Evolutionary conservation across 345 rosid species (phyloP), one percentile per base, ranked within the genome.

Genomic region (Theobroma cacao): DNA sequence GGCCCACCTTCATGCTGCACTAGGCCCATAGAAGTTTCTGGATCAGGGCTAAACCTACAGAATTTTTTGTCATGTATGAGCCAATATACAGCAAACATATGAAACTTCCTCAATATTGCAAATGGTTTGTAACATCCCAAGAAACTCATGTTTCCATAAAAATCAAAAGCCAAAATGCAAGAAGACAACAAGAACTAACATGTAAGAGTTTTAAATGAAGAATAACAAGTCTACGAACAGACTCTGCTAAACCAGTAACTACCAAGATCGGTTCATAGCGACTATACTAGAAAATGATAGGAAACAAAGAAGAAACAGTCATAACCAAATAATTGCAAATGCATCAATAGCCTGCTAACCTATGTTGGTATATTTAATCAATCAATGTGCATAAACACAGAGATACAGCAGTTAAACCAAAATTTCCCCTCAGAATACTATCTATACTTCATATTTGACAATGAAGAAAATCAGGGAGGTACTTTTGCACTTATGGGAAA

Each of bases 1-100:
- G 99, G 99, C 74, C 99, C 99, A 80, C 99, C 99, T 91, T 96
- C 99, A 88, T 94, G 98, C 93, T 96, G 99, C 90, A 96, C 99
- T 78, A 96, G 87, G 66, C 99, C 99, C 91, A 93, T 91, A 63
- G 97, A 90, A 78, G 99, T 97, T 84, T 93, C 99, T 81, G 93
- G 94, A 89, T 94, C 98, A 84, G 87, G 84, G 86, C 98, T 97
- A 88, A 92, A 97, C 95, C 99, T 96, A 79, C 79, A 86, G 78
- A 75, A 75, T 82, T 36, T 64, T 77, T 75, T 77, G 31, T 20
- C 75, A 78, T 69, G 38, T 72, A 87, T 78, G 69, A 85, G 87
- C 78, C 53, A 77, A 71, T 62, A 75, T 60, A 15, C 40, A 64
- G 74, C 69, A 74, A 34, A 40, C 61, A 72, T 26, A 82, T 13